Conservation (phyloP, 116 monocot species). For the Dioscorea cayenensis region DNA sequence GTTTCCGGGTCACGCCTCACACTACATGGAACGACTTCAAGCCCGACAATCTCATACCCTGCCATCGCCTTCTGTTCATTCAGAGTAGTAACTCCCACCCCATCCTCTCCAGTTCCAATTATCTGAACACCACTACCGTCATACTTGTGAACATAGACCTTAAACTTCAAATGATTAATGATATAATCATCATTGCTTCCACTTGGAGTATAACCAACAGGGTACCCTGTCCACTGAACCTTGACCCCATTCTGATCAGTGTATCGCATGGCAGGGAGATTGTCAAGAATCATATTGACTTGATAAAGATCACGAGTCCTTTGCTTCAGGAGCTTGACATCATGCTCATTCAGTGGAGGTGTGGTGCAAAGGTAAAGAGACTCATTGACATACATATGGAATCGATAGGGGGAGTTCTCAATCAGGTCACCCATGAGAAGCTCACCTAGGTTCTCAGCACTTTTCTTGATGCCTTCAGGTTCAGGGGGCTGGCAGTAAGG, state of each 20-base stretch:
- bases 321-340: conserved; percentile 80
- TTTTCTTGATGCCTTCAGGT: conserved; percentile 46
- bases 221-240: conserved; percentile 76
- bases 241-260: conserved; percentile 48
- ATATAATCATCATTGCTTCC: conserved; percentile 38
- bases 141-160: conserved; percentile 71
- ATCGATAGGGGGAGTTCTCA: conserved; percentile 58
- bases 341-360: conserved; percentile 35
- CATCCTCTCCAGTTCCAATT: conserved; percentile 75
- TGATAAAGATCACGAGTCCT: conserved; percentile 72
- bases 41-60: conserved; percentile 80
- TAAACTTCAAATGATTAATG: conserved; percentile 80
- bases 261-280: conserved; percentile 69
- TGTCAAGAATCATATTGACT: conserved; percentile 94
- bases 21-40: conserved; percentile 83
- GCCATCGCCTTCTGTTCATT: conserved; percentile 39
- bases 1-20: conserved; percentile 50
- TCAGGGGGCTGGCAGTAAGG: conserved; percentile 45
- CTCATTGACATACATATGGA: conserved; percentile 44
- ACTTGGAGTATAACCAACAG: conserved; percentile 38
- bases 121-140: conserved; percentile 57
- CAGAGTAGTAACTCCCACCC: conserved; percentile 51
- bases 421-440: conserved; percentile 79
- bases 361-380: conserved; percentile 53
- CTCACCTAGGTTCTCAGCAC: conserved; percentile 63